A percentile compares a stretch with the other conserved stretches of the same genome.
These are phyloP conservation scores for Lentinula aciculospora DNA, from an alignment of 768 basidiomycete species.

Conservation along the genomic window DNA sequence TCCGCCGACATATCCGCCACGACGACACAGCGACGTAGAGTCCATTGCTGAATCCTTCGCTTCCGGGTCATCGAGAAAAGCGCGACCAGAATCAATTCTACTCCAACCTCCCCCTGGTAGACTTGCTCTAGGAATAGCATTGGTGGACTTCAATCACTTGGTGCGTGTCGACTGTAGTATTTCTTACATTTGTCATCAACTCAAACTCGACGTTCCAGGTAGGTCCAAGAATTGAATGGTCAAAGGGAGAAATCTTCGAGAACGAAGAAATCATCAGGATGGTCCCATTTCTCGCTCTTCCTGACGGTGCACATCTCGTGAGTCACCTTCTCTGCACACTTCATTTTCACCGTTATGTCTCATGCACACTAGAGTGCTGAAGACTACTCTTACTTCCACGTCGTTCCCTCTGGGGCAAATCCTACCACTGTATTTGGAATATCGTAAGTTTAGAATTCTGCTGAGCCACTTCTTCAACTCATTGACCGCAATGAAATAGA, in stretches of 20 bases:
- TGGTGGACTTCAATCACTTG: constrained; percentile 95
- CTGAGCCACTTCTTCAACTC: background rate
- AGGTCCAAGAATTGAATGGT: constrained; percentile 88
- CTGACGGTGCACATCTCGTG: constrained; percentile 95
- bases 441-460: constrained; percentile 52
- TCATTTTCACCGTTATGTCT: constrained; percentile 1
- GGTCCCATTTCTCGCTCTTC: constrained; percentile 92
- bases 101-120: constrained; percentile 54
- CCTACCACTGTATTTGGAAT: constrained; percentile 92
- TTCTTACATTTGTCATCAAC: constrained; percentile 9
- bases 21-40: constrained; percentile 27
- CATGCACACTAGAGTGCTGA: constrained; percentile 58
- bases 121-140: constrained; percentile 77
- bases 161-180: constrained; percentile 34
- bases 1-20: constrained; percentile 56
- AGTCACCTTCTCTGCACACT: constrained; percentile 19
- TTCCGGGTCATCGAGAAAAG: constrained; percentile 62
- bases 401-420: constrained; percentile 66
- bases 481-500: constrained; percentile 29
- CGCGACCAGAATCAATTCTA: constrained; percentile 74
- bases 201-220: constrained; percentile 42
- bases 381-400: constrained; percentile 96
- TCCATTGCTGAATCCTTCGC: constrained; percentile 50
- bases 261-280: constrained; percentile 83
- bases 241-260: constrained; percentile 70